These are phyloP conservation scores for Saccharomycopsis amapae DNA, from an alignment of 805 yeast species.

Conservation along the genomic window DNA sequence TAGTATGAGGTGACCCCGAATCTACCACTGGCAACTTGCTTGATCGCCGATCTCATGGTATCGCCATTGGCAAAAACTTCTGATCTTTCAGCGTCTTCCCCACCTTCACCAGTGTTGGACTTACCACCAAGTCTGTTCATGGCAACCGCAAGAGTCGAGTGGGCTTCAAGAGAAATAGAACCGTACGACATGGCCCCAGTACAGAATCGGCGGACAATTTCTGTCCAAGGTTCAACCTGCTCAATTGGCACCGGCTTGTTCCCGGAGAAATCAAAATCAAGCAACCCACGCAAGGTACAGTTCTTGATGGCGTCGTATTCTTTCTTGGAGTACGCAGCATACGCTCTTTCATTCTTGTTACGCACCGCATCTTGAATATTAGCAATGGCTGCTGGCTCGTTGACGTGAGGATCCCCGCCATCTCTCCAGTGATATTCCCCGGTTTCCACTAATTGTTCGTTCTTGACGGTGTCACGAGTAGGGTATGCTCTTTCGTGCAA, in stretches of 20 bases:
- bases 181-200: conserved; percentile 99
- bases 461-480: conserved; percentile 58
- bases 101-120: conserved; percentile 99
- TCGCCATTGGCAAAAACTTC: conserved; percentile 78
- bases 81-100: conserved; percentile 93
- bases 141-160: conserved; percentile 94
- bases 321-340: conserved; percentile 80
- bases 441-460: conserved; percentile 74
- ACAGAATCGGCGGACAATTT: conserved; percentile 91
- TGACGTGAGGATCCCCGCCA: conserved; percentile 94
- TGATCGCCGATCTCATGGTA: conserved; percentile 97
- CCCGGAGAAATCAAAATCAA: conserved; percentile 77
- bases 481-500: conserved; percentile 93
- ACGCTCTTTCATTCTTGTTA: conserved; percentile 90
- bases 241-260: conserved; percentile 82
- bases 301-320: conserved; percentile 87
- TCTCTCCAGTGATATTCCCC: conserved; percentile 99
- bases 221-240: conserved; percentile 99
- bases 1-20: conserved; percentile 96
- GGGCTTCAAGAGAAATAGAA: conserved; percentile 97
- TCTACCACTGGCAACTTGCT: conserved; percentile 96
- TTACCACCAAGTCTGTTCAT: conserved; percentile 98
- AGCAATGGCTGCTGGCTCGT: conserved; percentile 93
- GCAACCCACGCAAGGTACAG: conserved; percentile 89
- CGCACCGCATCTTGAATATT: conserved; percentile 97